Conservation (phyloP, 495 filamentous ascomycete species). For the Amniculicola lignicola region DNA sequence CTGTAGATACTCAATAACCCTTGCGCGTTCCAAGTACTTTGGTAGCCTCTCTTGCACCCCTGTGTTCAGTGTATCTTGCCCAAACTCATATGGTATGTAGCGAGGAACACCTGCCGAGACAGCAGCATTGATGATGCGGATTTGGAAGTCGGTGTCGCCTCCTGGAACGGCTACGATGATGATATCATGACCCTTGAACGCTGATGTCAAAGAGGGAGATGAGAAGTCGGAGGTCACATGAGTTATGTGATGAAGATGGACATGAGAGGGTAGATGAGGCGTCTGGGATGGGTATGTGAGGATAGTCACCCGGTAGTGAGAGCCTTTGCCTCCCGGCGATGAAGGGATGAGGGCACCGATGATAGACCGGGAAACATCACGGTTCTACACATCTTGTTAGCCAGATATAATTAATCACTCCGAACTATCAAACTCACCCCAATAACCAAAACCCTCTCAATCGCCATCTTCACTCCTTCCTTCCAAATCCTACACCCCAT, state of each 20-base stretch:
- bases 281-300: conserved; percentile 17
- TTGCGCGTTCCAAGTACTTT: conserved; percentile 4
- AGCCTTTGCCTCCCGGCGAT: background rate
- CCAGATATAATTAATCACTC: background rate
- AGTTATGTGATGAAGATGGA: background rate
- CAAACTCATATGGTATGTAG: conserved; percentile 44
- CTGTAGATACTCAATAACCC: conserved; percentile 9
- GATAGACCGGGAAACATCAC: conserved; percentile 9
- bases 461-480: conserved; percentile 13
- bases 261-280: conserved; percentile 11
- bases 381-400: conserved; percentile 8
- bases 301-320: conserved; percentile 4
- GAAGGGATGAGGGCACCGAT: conserved; percentile 6
- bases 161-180: conserved; percentile 43
- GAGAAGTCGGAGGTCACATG: conserved; percentile 55
- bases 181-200: conserved; percentile 49
- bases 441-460: conserved; percentile 14
- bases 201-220: conserved; percentile 44
- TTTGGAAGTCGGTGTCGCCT: conserved; percentile 30
- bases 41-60: conserved; percentile 7
- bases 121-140: conserved; percentile 37
- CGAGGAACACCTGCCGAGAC: conserved; percentile 40
- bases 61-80: conserved; percentile 39
- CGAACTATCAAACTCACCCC: background rate
- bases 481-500: too few species aligned